Conservation (phyloP, 148 eudicot species). For the Rhododendron ferrugineum region DNA sequence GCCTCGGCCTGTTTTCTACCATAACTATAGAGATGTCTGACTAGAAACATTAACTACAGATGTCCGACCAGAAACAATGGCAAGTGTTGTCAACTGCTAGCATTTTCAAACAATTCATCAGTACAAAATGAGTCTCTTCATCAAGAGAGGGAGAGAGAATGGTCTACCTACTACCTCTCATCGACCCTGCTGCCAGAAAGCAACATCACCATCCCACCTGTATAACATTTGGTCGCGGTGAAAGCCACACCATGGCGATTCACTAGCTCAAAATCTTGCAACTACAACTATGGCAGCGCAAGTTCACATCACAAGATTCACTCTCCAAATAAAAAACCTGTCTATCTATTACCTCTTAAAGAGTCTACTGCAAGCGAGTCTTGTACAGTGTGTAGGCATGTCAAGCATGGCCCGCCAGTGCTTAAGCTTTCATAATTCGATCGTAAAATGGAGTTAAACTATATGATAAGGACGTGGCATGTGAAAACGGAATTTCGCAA, state of each 20-base stretch:
- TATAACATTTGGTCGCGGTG: too few relatives aligned
- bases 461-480: neutral
- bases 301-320: neutral
- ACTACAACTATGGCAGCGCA: neutral
- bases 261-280: neutral
- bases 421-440: neutral
- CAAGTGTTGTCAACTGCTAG: neutral
- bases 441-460: neutral
- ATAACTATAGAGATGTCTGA: too few relatives aligned
- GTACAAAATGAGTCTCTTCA: neutral
- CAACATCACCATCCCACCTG: too few relatives aligned
- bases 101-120: neutral
- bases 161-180: neutral
- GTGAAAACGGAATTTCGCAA: neutral
- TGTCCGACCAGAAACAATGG: neutral
- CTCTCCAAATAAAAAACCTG: neutral
- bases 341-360: neutral
- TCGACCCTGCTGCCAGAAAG: neutral
- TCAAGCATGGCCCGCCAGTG: neutral
- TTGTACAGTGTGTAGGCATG: neutral
- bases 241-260: neutral
- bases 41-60: neutral
- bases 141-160: neutral
- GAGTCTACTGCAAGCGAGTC: neutral
- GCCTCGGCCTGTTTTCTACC: too few relatives aligned